Evolutionary conservation across 2,329 filamentous ascomycete genomes (phyloP), one percentile per base, ranked within the genome.

Genomic region (Rugonectria rugulosa): DNA sequence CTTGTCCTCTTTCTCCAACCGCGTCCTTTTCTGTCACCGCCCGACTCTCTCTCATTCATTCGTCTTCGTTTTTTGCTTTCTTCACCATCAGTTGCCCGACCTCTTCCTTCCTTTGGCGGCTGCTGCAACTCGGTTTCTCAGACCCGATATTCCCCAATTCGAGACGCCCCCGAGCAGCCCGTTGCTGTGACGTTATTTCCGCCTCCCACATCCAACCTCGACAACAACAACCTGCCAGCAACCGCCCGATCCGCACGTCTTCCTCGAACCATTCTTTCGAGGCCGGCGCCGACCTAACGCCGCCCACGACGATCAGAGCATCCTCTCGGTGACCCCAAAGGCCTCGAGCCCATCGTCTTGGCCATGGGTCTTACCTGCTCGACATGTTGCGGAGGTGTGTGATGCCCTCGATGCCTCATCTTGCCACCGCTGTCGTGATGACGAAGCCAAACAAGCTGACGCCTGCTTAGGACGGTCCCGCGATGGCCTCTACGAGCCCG

Each of bases 401-500:
- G 67, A 65, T 53, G 34, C 34, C 48, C 46, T 41, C 27, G 29
- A 31, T 52, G 31, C 37, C 52, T 40, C 48, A 41, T 26, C 46
- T 47, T 27, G 26, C 60, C 26, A 14, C 27, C 41, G 29, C 26
- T 40, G 21, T 55, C 21, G 45, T 48, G 32, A 57, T 15, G 29
- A 45, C 36, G 21, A 17, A 44, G 17, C 34, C 56, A 45, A 53
- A 53, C 21, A 9, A 62, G 61, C 72, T 77, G 61, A 77, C 69
- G 53, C 55, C 56, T 53, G 41, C 56, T 34, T 58, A 90, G 90
- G 88, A 71, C 89, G 88, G 77, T 85, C 89, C 75, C 88, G 88
- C 75, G 90, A 94, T 82, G 88, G 87, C 64, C 83, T 92, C 62
- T 93, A 94, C 74, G 91, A 95, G 74, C 89, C 90, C 47, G 90